Evolutionary conservation across 345 rosid species (phyloP), one percentile per base, ranked within the genome.

Genomic region (Aquilaria sinensis): DNA sequence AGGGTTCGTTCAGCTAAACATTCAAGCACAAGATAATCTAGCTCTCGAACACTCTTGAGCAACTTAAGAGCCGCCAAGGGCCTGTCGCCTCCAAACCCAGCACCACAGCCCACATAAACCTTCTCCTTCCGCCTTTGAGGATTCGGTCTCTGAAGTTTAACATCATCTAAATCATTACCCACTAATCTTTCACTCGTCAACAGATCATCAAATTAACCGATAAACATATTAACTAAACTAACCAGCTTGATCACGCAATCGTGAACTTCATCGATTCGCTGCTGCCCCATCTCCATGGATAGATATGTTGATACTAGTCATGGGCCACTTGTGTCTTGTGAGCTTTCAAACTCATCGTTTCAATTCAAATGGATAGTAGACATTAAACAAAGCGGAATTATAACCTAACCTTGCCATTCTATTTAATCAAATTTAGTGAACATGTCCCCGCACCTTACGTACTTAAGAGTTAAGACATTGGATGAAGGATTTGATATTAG

Each of bases 1-100:
- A 92, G 86, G 10, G 98, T 89, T 41, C 98, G 89, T 58, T 92
- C 96, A 1, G 96, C 98, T 62, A 92, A 77, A 75, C 96, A 92
- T 72, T 92, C 98, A 49, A 92, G 98, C 9, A 92, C 93, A 23
- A 92, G 80, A 76, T 92, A 89, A 60, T 92, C 60, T 11, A 92
- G 73, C 68, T 81, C 73, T 58, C 74, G 57, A 31, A 83, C 93
- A 67, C 92, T 75, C 70, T 77, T 78, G 56, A 92, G 96, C 81
- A 92, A 68, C 82, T 84, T 92, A 23, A 84, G 82, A 47, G 96
- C 96, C 0, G 91, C 93, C 54, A 63, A 5, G 51, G 96, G 90
- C 68, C 98, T 77, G 78, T 89, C 93, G 12, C 98, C 96, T 41
- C 80, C 91, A 72, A 92, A 92, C 48, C 96, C 96, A 72, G 98